Conservation (phyloP, 2,329 filamentous ascomycete species). For the Penicillium sp. region DNA sequence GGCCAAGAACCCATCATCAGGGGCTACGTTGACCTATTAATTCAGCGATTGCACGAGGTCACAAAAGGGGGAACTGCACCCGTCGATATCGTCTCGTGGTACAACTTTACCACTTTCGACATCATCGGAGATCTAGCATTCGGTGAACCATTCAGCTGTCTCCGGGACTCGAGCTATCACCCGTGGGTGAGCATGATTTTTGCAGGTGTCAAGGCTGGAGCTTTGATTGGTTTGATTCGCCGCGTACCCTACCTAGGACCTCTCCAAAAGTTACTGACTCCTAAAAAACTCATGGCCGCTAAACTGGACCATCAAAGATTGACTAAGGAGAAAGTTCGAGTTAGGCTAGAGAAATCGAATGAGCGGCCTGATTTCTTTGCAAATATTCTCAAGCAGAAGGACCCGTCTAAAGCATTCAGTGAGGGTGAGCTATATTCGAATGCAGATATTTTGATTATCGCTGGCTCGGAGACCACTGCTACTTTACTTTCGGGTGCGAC, state of each 20-base stretch:
- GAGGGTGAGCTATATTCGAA: constrained; percentile 31
- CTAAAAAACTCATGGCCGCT: not conserved
- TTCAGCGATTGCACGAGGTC: constrained; percentile 25
- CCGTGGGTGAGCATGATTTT: constrained; percentile 26
- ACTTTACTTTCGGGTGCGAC: constrained; percentile 45
- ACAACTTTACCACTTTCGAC: constrained; percentile 36
- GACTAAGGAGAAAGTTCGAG: constrained; percentile 7
- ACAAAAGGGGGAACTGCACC: constrained; percentile 1
- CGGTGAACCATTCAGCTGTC: constrained; percentile 32
- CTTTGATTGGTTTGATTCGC: constrained; percentile 8
- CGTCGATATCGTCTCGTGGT: constrained; percentile 31
- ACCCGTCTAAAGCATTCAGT: constrained; percentile 15
- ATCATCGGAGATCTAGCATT: constrained; percentile 34
- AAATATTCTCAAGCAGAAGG: constrained; percentile 12
- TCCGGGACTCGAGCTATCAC: constrained; percentile 26
- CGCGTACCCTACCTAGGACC: constrained; percentile 5
- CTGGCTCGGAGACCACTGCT: constrained; percentile 50
- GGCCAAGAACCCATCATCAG: constrained; percentile 40
- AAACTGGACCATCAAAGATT: constrained; percentile 1
- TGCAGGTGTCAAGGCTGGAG: not conserved
- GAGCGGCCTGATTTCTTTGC: constrained; percentile 9
- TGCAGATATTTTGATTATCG: constrained; percentile 13
- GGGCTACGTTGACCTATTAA: constrained; percentile 32
- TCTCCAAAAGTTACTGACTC: not conserved
- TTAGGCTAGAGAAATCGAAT: constrained; percentile 10